Conservation (phyloP, 345 rosid genomes). For the Murraya paniculata region DNA sequence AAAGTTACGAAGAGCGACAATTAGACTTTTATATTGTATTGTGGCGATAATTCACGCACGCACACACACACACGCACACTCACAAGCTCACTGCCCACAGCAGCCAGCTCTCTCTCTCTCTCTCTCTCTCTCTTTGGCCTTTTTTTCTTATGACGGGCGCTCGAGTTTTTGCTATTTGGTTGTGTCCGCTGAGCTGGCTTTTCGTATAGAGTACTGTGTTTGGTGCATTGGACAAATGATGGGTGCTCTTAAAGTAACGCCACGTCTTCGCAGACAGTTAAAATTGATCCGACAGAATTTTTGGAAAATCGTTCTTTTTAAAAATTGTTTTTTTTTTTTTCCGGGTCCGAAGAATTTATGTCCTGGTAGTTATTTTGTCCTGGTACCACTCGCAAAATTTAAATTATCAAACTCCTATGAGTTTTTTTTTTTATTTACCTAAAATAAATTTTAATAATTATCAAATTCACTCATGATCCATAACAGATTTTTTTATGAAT, state of each 20-base stretch:
- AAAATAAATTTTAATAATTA: too few relatives aligned
- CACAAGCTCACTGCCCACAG: background rate
- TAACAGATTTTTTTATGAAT: too few relatives aligned
- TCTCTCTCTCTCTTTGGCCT: background rate
- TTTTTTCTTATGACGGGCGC: constrained; percentile 29
- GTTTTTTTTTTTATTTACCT: too few relatives aligned
- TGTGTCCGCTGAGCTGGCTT: background rate
- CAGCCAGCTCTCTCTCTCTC: background rate
- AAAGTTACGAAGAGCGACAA: background rate
- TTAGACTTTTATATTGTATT: background rate
- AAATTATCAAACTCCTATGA: too few relatives aligned
- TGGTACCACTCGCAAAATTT: too few relatives aligned
- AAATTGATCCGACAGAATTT: too few relatives aligned
- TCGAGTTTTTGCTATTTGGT: constrained; percentile 10
- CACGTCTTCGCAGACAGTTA: background rate
- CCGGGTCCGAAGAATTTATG: too few relatives aligned
- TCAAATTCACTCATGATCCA: too few relatives aligned
- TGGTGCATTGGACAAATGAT: background rate
- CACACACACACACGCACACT: background rate
- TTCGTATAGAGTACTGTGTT: background rate
- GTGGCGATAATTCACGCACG: background rate
- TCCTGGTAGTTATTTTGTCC: too few relatives aligned
- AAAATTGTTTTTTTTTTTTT: too few relatives aligned
- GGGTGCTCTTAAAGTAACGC: background rate
- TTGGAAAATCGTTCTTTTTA: too few relatives aligned